These are phyloP conservation scores for Alternaria triticimaculans DNA, from an alignment of 2,329 filamentous ascomycete genomes.

Conservation along the genomic window DNA sequence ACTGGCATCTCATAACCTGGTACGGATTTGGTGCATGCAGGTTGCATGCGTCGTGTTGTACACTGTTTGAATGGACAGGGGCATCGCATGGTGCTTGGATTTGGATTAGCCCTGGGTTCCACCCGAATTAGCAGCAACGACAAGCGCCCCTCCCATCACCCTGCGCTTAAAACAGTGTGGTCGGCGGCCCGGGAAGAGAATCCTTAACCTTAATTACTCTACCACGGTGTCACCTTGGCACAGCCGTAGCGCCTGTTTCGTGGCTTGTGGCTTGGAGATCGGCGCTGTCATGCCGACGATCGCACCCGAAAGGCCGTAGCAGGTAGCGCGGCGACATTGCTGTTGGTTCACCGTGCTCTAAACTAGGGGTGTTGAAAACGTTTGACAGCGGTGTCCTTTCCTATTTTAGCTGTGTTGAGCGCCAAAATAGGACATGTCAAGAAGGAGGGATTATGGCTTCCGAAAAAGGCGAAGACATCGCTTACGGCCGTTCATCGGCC, in stretches of 20 bases:
- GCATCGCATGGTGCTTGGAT: conserved; percentile 29
- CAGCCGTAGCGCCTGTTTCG: not conserved
- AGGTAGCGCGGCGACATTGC: conserved; percentile 16
- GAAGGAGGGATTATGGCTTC: conserved; percentile 11
- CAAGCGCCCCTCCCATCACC: conserved; percentile 30
- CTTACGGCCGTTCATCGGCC: not conserved
- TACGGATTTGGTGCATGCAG: conserved; percentile 14
- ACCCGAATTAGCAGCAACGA: conserved; percentile 26
- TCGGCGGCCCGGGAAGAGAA: conserved; percentile 28
- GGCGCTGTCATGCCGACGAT: conserved; percentile 18
- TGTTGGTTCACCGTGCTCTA: not conserved
- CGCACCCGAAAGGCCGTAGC: conserved; percentile 16
- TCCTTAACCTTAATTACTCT: conserved; percentile 32
- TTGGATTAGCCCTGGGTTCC: conserved; percentile 29
- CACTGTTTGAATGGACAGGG: conserved; percentile 14
- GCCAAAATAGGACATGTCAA: conserved; percentile 17
- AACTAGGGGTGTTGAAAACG: not conserved
- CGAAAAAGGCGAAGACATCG: not conserved
- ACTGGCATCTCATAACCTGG: conserved; percentile 16
- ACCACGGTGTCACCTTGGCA: conserved; percentile 18
- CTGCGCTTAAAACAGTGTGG: conserved; percentile 19
- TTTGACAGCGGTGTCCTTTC: not conserved
- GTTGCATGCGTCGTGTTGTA: conserved; percentile 9
- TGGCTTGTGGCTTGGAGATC: conserved; percentile 20
- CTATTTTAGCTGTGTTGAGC: not conserved